Evolutionary conservation across 2,329 filamentous ascomycete genomes (phyloP), one percentile per base, ranked within the genome.

Genomic region (Hypoxylon sp.): DNA sequence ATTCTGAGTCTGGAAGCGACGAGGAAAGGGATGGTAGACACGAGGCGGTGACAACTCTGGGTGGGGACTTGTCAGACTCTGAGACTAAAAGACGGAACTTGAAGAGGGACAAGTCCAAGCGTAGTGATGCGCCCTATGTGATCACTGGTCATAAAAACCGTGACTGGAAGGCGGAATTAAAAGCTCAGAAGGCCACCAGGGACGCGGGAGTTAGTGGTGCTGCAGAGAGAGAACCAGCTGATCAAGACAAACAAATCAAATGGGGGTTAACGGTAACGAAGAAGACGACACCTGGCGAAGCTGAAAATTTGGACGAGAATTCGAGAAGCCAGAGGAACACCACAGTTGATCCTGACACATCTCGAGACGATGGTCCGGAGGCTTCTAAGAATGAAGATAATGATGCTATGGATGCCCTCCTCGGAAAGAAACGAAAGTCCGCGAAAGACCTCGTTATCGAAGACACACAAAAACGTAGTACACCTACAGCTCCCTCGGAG

Each of bases 361-460:
- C 72, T 43, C 48, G 53, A 7, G 45, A 53, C 9, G 56, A 64
- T 32, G 30, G 46, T 25, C 30, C 9, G 34, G 55, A 51, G 9
- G 30, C n/a, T 48, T 62, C 68, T 10, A 32, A 68, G 50, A 74
- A 72, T 64, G 78, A 78, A 46, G 84, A 87, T 36, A 82, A 84
- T 3, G 81, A 87, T 73, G 92, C 91, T 7, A 80, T 94, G 65
- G 86, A 90, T 65, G 90, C 91, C 5, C 83, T 94, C 7, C 81
- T 93, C 7, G 87, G 87, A 2, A 85, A 87, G 76, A 84, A 72
- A 75, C 80, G 7, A 81, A 84, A 75, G 75, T 78, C 64, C 81
- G 83, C 43, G 65, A 76, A 50, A 73, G 80, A 88, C 63, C 80
- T 88, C 11, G 78, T 90, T 14, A 90, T 91, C 63, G 76, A 82